Conservation (phyloP, 306 rosid species). For the Trichosanthes truncata region DNA sequence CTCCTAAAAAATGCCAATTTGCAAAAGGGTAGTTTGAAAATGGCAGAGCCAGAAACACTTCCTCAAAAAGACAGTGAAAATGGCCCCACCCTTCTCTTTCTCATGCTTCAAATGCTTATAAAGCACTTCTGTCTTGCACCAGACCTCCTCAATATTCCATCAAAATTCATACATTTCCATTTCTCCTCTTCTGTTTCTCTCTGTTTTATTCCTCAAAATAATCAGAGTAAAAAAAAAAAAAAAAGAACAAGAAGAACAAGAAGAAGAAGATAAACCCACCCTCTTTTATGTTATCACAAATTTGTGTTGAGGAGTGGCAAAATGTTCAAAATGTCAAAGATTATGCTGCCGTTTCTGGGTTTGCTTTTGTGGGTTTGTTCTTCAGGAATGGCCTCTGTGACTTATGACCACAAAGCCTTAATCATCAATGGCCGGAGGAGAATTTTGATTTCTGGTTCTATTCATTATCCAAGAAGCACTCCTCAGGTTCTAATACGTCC, state of each 20-base stretch:
- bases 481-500: conserved; percentile 46
- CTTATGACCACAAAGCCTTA: conserved; percentile 66
- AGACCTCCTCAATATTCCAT: conserved; percentile 7
- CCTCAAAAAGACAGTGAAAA: neutral
- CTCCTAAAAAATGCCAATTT: neutral
- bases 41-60: neutral
- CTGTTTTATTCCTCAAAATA: conserved; percentile 14
- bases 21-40: neutral
- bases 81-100: conserved; percentile 26
- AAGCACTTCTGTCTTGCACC: conserved; percentile 12
- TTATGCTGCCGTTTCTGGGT: conserved; percentile 12
- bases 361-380: conserved; percentile 27
- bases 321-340: conserved; percentile 14
- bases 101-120: conserved; percentile 24
- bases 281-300: neutral
- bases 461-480: conserved; percentile 98
- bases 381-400: conserved; percentile 43
- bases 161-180: conserved; percentile 10
- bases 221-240: neutral
- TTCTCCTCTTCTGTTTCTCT: conserved; percentile 4
- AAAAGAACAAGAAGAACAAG: neutral
- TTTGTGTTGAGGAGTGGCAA: conserved; percentile 12
- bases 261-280: neutral
- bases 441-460: conserved; percentile 79
- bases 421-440: conserved; percentile 56